Conservation (phyloP, 306 rosid species). For the Cotoneaster glaucophyllus region DNA sequence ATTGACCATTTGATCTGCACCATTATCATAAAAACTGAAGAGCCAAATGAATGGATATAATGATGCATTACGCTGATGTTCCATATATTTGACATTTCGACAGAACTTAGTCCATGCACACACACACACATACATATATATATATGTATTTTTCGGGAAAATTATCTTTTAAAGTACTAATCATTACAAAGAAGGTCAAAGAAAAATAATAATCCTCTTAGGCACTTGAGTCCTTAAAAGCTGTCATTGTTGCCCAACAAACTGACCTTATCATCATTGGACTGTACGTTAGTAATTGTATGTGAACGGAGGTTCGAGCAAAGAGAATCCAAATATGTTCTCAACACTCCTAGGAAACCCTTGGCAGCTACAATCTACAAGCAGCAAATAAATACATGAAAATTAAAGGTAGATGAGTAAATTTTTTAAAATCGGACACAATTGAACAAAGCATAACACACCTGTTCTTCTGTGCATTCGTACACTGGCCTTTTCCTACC, state of each 20-base stretch:
- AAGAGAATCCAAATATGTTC: constrained; percentile 90
- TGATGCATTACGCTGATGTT: background rate
- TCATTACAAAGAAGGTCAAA: background rate
- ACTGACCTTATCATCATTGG: constrained; percentile 92
- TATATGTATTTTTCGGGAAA: background rate
- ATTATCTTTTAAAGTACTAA: background rate
- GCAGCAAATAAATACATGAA: background rate
- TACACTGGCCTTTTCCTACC: constrained; percentile 78
- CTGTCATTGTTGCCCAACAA: background rate
- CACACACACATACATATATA: too few species aligned
- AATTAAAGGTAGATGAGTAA: background rate
- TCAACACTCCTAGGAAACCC: constrained; percentile 63
- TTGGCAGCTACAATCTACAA: constrained; percentile 82
- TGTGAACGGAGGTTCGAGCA: constrained; percentile 84
- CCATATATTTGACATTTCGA: background rate
- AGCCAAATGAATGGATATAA: background rate
- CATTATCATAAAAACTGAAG: background rate
- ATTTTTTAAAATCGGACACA: background rate
- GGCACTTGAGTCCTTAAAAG: background rate
- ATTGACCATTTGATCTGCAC: background rate
- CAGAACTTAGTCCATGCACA: background rate
- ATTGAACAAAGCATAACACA: constrained; percentile 18
- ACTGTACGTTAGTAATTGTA: constrained; percentile 96
- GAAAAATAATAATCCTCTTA: background rate
- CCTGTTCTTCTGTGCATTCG: constrained; percentile 92